Evolutionary conservation across 2,329 filamentous ascomycete species (phyloP).

Genomic region (Claviceps humidiphila): DNA sequence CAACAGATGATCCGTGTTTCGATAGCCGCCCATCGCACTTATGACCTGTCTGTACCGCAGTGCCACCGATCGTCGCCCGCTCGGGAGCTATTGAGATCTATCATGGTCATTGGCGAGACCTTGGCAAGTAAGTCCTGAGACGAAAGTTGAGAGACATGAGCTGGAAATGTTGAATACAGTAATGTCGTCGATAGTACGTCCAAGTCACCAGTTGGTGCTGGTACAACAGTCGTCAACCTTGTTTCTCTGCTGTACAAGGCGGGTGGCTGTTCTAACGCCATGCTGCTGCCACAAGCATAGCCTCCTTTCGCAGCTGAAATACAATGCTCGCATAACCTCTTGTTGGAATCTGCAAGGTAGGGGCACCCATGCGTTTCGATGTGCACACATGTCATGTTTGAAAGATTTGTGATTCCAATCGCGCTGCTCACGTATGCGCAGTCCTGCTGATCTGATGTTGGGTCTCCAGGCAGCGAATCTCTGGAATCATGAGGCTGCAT

Average conservation of each 20-base stretch:
- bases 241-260: background rate
- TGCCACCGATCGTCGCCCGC: background rate
- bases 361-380: slow-evolving; percentile 14
- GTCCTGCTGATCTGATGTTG: background rate
- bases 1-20: background rate
- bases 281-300: slow-evolving; percentile 12
- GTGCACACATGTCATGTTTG: slow-evolving; percentile 18
- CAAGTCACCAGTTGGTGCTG: too few relatives aligned
- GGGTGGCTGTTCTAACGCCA: background rate
- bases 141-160: background rate
- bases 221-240: background rate
- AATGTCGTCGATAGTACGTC: too few relatives aligned
- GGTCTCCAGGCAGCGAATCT: background rate
- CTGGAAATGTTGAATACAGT: background rate
- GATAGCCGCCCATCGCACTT: background rate
- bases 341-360: slow-evolving; percentile 16
- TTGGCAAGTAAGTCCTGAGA: background rate
- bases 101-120: background rate
- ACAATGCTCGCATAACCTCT: slow-evolving; percentile 13
- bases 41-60: background rate
- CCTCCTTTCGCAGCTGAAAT: slow-evolving; percentile 12
- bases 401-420: slow-evolving; percentile 8
- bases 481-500: background rate
- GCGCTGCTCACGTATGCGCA: background rate
- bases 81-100: background rate